These are phyloP conservation scores for Thymus mandschuricus DNA, from an alignment of 257 asterid species.

Conservation along the genomic window DNA sequence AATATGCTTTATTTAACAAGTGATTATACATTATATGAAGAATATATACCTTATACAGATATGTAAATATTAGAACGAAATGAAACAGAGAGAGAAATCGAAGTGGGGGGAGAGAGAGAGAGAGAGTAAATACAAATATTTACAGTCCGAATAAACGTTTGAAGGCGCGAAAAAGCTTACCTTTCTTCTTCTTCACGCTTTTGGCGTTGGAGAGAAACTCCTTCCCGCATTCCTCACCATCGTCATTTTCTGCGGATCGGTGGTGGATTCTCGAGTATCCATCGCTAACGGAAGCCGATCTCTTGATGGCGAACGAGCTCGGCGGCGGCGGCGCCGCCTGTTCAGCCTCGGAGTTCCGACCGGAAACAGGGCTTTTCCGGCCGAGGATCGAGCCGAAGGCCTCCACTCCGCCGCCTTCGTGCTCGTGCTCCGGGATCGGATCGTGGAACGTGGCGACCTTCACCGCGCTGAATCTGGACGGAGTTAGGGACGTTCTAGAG, in stretches of 20 bases:
- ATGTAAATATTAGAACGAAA: not conserved
- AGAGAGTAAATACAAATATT: not conserved
- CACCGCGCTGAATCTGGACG: not conserved
- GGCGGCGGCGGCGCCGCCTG: not conserved
- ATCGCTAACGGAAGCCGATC: constrained; percentile 43
- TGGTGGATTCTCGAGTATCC: constrained; percentile 47
- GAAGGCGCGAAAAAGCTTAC: constrained; percentile 46
- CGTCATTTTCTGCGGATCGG: constrained; percentile 31
- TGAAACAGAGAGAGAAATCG: not conserved
- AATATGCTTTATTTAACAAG: not conserved
- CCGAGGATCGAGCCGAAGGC: constrained; percentile 38
- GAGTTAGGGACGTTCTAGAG: not conserved
- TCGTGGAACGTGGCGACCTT: not conserved
- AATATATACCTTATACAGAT: too few relatives aligned
- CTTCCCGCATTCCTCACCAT: constrained; percentile 14
- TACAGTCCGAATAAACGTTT: constrained; percentile 42
- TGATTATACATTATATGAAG: too few relatives aligned
- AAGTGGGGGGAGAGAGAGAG: too few relatives aligned
- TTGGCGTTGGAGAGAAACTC: constrained; percentile 15
- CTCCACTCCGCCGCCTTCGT: constrained; percentile 22
- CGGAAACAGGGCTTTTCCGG: constrained; percentile 5
- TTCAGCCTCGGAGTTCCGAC: constrained; percentile 5
- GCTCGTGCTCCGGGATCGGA: constrained; percentile 34
- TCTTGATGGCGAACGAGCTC: constrained; percentile 32
- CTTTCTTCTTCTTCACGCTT: constrained; percentile 43